Evolutionary conservation across 2,329 filamentous ascomycete species (phyloP), one percentile per base, ranked within the genome.

Genomic region (Diaporthe australafricana): DNA sequence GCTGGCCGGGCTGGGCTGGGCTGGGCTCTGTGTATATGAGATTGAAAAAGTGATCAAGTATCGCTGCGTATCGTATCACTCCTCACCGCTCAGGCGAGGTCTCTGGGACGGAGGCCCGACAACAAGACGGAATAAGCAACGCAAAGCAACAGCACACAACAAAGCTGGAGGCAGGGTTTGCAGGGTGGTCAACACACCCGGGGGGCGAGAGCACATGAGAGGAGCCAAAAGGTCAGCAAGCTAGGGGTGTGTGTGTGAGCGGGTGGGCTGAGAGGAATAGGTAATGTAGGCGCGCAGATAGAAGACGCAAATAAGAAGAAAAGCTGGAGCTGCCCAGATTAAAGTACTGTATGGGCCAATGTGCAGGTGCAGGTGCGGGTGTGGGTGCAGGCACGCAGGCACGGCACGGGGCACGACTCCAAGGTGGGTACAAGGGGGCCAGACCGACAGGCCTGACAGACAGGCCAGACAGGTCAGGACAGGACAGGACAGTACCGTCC

Each of bases 151-250:
- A 65, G 60, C 30, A 50, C 30, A 50, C 40, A 25, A 50, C 60
- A 65, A 65, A 65, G 27, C 42, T 65, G 42, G 40, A 47, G 42
- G 45, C 60, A 65, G 60, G 60, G 60, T 50, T 50, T 50, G n/a
- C 22, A 35, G n/a, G 17, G 38, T 20, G 60, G 42, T 35, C 60
- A 38, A 38, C 45, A 50, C 17, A 30, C 56, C n/a, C 17, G 38
- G 27, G 56, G 56, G 56, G 5, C 32, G n/a, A 6, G 38, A 45
- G 25, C 38, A n/a, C 56, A 62, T 9, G 32, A 42, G 56, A 22
- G 20, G 17, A 32, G 27, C 5, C 45, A 40, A 17, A 35, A 22
- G 35, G 55, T 53, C 52, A 55, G 52, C 30, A 17, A 55, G 55
- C 35, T 22, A 42, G 16, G 56, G 8, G 25, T 17, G n/a, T n/a